These are phyloP conservation scores for Erysiphe pulchra DNA, from an alignment of 2,329 filamentous ascomycete species.

Conservation along the genomic window DNA sequence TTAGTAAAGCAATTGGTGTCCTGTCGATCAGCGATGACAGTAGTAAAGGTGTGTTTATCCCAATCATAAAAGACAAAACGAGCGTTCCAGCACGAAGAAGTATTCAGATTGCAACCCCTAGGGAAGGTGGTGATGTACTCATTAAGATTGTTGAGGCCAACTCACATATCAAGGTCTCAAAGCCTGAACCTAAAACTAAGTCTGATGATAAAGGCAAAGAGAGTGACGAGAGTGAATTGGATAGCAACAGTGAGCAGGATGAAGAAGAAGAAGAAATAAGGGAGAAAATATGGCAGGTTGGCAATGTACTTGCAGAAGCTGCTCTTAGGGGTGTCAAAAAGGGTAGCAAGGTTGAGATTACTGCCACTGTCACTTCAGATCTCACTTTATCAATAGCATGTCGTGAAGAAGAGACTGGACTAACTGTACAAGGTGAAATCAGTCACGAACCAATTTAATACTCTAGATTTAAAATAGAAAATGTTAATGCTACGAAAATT, in stretches of 20 bases:
- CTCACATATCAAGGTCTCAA: constrained; percentile 80
- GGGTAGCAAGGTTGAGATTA: constrained; percentile 76
- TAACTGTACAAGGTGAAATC: no score
- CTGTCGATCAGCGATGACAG: constrained; percentile 35
- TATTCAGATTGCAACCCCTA: constrained; percentile 49
- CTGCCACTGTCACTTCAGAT: constrained; percentile 65
- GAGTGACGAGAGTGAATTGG: constrained; percentile 34
- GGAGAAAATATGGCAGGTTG: constrained; percentile 81
- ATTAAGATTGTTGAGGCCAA: constrained; percentile 72
- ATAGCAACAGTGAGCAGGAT: constrained; percentile 22
- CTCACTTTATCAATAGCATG: constrained; percentile 56
- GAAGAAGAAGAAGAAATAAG: constrained; percentile 73
- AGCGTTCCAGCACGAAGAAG: constrained; percentile 72
- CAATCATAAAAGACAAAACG: constrained; percentile 65
- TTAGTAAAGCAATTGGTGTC: constrained; percentile 70
- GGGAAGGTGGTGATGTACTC: constrained; percentile 66
- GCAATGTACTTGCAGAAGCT: constrained; percentile 59
- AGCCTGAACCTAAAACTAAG: constrained; percentile 57
- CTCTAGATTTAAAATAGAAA: no score
- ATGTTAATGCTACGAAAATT: no score
- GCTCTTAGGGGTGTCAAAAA: constrained; percentile 67
- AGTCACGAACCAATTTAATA: no score
- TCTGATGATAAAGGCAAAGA: constrained; percentile 30
- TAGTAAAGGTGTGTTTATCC: constrained; percentile 43
- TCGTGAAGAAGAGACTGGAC: constrained; percentile 25